A percentile compares a stretch with the other conserved stretches of the same genome.
These are phyloP conservation scores for Saturnispora quitensis DNA, from an alignment of 805 yeast genomes.

Conservation along the genomic window DNA sequence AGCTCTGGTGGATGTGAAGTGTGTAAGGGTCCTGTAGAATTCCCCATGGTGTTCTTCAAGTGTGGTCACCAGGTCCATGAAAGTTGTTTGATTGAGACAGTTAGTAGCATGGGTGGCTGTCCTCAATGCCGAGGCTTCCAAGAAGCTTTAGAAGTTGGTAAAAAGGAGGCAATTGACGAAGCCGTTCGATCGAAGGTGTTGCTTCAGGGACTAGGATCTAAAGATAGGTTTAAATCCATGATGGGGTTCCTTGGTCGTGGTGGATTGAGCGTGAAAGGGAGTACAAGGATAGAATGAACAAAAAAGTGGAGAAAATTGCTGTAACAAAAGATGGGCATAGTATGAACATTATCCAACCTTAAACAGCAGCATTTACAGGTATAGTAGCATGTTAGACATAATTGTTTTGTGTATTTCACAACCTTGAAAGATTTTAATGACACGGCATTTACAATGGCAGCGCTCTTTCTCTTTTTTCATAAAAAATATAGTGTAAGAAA, in stretches of 20 bases:
- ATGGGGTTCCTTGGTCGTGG: conserved; percentile 85
- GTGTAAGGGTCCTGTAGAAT: conserved; percentile 57
- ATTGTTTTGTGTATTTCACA: neutral
- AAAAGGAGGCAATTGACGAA: conserved; percentile 50
- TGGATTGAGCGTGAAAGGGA: conserved; percentile 33
- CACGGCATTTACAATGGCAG: neutral
- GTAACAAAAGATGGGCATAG: too few species aligned
- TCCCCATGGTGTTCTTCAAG: conserved; percentile 75
- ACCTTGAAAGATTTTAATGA: neutral
- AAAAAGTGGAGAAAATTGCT: neutral
- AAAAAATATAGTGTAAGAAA: neutral
- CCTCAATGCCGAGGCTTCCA: conserved; percentile 70
- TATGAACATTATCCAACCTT: neutral
- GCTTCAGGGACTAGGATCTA: conserved; percentile 44
- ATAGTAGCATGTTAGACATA: neutral
- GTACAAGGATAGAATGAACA: neutral
- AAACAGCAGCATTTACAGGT: neutral
- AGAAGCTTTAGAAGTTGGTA: conserved; percentile 53
- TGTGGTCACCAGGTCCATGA: conserved; percentile 86
- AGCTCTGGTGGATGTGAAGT: conserved; percentile 49
- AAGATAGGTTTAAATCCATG: conserved; percentile 63
- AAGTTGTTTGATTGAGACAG: conserved; percentile 38
- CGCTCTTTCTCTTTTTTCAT: neutral
- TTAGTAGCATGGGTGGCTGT: conserved; percentile 34
- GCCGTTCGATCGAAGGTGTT: conserved; percentile 59